Percentiles rank a stretch among this genome's conserved stretches.
phyloP scores from a whole-genome alignment of 495 filamentous ascomycete species.

The Aspergillus kassunensis region DNA sequence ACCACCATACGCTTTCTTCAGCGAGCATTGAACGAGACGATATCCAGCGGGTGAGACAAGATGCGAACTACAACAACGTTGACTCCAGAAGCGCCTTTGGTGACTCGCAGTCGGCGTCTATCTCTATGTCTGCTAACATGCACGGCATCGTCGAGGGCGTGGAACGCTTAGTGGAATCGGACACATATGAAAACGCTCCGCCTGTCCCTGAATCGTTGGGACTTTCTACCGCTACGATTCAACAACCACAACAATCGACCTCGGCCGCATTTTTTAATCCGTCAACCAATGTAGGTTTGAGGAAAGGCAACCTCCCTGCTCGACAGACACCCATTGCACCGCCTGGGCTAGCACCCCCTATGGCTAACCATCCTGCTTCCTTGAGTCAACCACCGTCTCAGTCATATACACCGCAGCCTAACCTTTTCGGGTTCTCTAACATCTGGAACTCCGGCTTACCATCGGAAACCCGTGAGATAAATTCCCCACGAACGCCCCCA shows the following conservation, averaged over 20 bases:
- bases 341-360: constrained; percentile 35
- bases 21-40: constrained; percentile 44
- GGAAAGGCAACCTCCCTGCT: constrained; percentile 21
- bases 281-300: constrained; percentile 21
- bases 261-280: constrained; percentile 20
- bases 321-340: constrained; percentile 33
- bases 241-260: no score
- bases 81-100: constrained; percentile 39
- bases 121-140: constrained; percentile 49
- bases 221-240: no score
- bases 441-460: constrained; percentile 46
- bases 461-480: constrained; percentile 25
- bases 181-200: constrained; percentile 44
- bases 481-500: constrained; percentile 34
- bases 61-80: constrained; percentile 20
- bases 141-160: constrained; percentile 59
- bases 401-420: constrained; percentile 32
- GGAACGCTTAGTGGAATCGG: constrained; percentile 56
- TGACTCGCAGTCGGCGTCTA: constrained; percentile 45
- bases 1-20: constrained; percentile 34
- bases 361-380: constrained; percentile 19
- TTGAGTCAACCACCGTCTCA: constrained; percentile 27
- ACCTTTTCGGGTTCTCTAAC: constrained; percentile 39
- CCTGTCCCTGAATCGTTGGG: constrained; percentile 23
- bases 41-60: constrained; percentile 32